Evolutionary conservation across 1,139 yeast genomes (phyloP).

Genomic region (Dujonia santamariae): DNA sequence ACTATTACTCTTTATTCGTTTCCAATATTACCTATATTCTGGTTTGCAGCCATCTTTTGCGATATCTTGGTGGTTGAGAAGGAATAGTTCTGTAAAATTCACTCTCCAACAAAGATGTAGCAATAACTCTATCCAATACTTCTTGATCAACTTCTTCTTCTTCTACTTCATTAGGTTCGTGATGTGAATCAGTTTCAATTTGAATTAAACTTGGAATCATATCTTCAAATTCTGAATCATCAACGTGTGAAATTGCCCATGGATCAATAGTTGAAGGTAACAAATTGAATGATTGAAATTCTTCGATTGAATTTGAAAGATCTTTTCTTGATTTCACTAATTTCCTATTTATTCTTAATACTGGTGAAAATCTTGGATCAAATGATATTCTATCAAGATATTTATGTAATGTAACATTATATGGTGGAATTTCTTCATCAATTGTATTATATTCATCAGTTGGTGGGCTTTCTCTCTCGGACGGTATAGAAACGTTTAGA

Average conservation of each 20-base stretch:
- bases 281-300: slow-evolving; percentile 25
- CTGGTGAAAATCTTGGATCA: slow-evolving; percentile 41
- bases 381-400: slow-evolving; percentile 37
- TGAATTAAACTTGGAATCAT: slow-evolving; percentile 31
- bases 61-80: slow-evolving; percentile 6
- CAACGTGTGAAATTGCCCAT: slow-evolving; percentile 38
- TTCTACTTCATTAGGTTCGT: slow-evolving; percentile 3
- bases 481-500: background rate
- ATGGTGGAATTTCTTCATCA: slow-evolving; percentile 35
- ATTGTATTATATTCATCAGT: slow-evolving; percentile 16
- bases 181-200: slow-evolving; percentile 3
- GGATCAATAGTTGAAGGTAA: slow-evolving; percentile 34
- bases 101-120: slow-evolving; percentile 11
- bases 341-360: slow-evolving; percentile 33
- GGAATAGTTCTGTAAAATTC: slow-evolving; percentile 5
- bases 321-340: slow-evolving; percentile 26
- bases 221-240: slow-evolving; percentile 33
- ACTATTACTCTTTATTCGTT: too few species aligned
- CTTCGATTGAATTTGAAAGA: slow-evolving; percentile 23
- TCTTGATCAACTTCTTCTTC: slow-evolving; percentile 1
- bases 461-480: too few species aligned
- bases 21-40: too few species aligned
- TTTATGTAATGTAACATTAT: slow-evolving; percentile 33
- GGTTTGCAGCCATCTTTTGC: too few species aligned
- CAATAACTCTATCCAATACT: slow-evolving; percentile 10